Evolutionary conservation across 2,329 filamentous ascomycete species (phyloP).

Genomic region (Microcyclospora pomicola): DNA sequence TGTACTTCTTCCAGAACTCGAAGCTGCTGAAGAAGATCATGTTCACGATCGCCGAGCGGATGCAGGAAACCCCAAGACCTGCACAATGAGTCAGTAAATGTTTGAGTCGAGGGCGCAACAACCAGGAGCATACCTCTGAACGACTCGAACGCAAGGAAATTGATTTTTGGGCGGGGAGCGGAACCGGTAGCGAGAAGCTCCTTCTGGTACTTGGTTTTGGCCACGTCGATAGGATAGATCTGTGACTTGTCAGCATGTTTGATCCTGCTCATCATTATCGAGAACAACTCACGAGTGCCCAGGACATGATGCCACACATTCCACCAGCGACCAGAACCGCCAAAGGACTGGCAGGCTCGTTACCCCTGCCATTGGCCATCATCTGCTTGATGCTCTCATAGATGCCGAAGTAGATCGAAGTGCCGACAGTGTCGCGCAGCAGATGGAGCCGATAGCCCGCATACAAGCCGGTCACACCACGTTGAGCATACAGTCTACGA

Average conservation of each 20-base stretch:
- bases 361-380: conserved; percentile 59
- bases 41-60: conserved; percentile 68
- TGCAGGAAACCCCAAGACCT: conserved; percentile 65
- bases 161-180: conserved; percentile 48
- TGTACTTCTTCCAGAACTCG: conserved; percentile 58
- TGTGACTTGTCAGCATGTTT: conserved; percentile 10
- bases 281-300: conserved; percentile 52
- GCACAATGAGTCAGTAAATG: background rate
- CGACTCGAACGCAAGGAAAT: conserved; percentile 64
- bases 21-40: conserved; percentile 84
- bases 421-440: conserved; percentile 75
- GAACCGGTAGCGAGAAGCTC: conserved; percentile 59
- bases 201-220: conserved; percentile 74
- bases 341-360: conserved; percentile 62
- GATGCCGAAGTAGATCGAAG: conserved; percentile 75
- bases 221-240: conserved; percentile 57
- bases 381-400: conserved; percentile 80
- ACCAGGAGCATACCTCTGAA: conserved; percentile 55
- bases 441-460: conserved; percentile 69
- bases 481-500: conserved; percentile 60
- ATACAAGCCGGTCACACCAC: conserved; percentile 61
- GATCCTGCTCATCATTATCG: conserved; percentile 1
- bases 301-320: conserved; percentile 70
- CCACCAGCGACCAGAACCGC: conserved; percentile 68
- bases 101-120: background rate